Conservation (phyloP, 1,284 basidiomycete genomes). For the Ceratorhiza oryzae-sativae region DNA sequence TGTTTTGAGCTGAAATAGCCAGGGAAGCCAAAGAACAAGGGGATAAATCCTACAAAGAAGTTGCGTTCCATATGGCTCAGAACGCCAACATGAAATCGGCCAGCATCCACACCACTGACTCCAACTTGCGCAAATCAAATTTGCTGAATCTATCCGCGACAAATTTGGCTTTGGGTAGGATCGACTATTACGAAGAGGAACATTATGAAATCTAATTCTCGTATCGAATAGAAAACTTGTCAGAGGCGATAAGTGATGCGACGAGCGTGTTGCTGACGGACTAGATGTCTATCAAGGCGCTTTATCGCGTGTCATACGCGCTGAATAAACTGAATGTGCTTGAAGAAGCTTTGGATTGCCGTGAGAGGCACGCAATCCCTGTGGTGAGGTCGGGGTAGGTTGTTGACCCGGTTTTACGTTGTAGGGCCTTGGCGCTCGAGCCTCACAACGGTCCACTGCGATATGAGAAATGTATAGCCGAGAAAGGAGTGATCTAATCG, state of each 20-base stretch:
- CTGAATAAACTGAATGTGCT: background rate
- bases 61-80: background rate
- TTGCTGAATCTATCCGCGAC: background rate
- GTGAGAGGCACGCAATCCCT: background rate
- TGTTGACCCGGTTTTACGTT: background rate
- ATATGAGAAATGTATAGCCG: background rate
- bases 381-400: background rate
- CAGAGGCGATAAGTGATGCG: background rate
- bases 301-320: background rate
- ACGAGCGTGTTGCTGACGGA: background rate
- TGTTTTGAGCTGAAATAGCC: background rate
- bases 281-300: background rate
- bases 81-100: background rate
- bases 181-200: too few relatives aligned
- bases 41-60: background rate
- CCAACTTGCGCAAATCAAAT: background rate
- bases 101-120: background rate
- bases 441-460: background rate
- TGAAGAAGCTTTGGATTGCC: slow-evolving; percentile 12
- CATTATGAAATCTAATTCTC: too few relatives aligned
- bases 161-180: background rate
- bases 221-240: background rate
- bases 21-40: background rate
- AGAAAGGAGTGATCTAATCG: background rate
- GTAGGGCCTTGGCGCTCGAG: background rate